phyloP scores from a whole-genome alignment of 805 yeast genomes.

The Candida manassasensis region DNA sequence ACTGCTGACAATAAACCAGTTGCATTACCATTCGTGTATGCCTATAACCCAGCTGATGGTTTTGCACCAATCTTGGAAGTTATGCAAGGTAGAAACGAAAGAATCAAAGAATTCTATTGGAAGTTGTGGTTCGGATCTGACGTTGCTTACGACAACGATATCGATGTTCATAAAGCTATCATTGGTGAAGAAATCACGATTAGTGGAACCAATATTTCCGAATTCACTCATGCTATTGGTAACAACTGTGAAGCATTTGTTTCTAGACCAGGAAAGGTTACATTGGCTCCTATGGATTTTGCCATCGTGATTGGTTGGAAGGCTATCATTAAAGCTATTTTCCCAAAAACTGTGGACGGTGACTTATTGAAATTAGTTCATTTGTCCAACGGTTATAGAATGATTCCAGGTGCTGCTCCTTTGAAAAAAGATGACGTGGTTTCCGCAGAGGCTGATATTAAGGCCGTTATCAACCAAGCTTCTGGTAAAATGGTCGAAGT shows the following conservation, averaged over 20 bases:
- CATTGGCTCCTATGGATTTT: slow-evolving; percentile 97
- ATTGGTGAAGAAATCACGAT: slow-evolving; percentile 66
- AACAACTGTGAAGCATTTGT: slow-evolving; percentile 96
- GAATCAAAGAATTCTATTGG: slow-evolving; percentile 98
- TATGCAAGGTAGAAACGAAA: slow-evolving; percentile 82
- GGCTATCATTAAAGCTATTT: slow-evolving; percentile 95
- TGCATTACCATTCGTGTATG: slow-evolving; percentile 72
- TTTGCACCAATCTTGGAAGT: slow-evolving; percentile 91
- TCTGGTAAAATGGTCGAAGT: slow-evolving; percentile 96
- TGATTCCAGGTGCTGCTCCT: slow-evolving; percentile 89
- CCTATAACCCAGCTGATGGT: slow-evolving; percentile 81
- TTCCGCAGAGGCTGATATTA: slow-evolving; percentile 75
- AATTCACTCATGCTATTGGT: slow-evolving; percentile 95
- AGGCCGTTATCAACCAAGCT: slow-evolving; percentile 84
- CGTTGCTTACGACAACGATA: slow-evolving; percentile 58
- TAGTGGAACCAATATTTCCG: slow-evolving; percentile 73
- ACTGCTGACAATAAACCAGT: slow-evolving; percentile 73
- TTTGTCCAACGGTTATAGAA: slow-evolving; percentile 87
- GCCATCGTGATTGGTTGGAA: slow-evolving; percentile 98
- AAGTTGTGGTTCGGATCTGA: slow-evolving; percentile 82
- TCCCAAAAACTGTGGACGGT: slow-evolving; percentile 95
- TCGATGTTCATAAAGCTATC: slow-evolving; percentile 67
- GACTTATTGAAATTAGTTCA: slow-evolving; percentile 92
- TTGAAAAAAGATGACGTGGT: slow-evolving; percentile 85
- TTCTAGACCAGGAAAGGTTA: slow-evolving; percentile 75